Conservation (phyloP, 768 basidiomycete genomes). For the Collybia sordida region DNA sequence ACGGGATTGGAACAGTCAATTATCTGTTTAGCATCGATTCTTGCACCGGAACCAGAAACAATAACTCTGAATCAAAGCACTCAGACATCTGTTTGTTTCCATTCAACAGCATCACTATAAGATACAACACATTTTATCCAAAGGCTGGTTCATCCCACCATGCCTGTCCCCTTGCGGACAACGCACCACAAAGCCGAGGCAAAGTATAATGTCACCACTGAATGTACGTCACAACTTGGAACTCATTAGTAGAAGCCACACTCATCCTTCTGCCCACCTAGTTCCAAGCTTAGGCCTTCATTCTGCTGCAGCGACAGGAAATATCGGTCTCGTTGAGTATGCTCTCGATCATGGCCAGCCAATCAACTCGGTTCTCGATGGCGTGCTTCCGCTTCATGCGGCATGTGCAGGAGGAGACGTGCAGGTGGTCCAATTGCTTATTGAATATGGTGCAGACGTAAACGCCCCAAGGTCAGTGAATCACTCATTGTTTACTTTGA, state of each 20-base stretch:
- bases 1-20: neutral
- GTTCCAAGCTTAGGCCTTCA: conserved; percentile 79
- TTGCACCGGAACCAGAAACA: conserved; percentile 8
- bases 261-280: conserved; percentile 23
- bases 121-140: conserved; percentile 10
- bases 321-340: conserved; percentile 90
- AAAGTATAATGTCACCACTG: conserved; percentile 58
- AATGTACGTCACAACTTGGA: conserved; percentile 39
- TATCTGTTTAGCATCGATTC: neutral
- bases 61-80: conserved; percentile 17
- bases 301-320: conserved; percentile 78
- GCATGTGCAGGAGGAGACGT: conserved; percentile 91
- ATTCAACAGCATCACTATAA: conserved; percentile 15
- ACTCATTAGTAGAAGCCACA: conserved; percentile 7
- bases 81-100: conserved; percentile 19
- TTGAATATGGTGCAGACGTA: conserved; percentile 96
- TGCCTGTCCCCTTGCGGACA: conserved; percentile 52
- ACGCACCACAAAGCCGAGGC: conserved; percentile 49
- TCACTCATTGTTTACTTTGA: conserved; percentile 6
- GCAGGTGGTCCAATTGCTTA: conserved; percentile 81
- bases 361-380: conserved; percentile 93
- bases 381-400: conserved; percentile 95
- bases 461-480: conserved; percentile 82
- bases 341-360: conserved; percentile 94
- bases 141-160: conserved; percentile 25